Base-by-base conservation (phyloP, 2,329 filamentous ascomycete species). In the Xenoacremonium recifei region DNA sequence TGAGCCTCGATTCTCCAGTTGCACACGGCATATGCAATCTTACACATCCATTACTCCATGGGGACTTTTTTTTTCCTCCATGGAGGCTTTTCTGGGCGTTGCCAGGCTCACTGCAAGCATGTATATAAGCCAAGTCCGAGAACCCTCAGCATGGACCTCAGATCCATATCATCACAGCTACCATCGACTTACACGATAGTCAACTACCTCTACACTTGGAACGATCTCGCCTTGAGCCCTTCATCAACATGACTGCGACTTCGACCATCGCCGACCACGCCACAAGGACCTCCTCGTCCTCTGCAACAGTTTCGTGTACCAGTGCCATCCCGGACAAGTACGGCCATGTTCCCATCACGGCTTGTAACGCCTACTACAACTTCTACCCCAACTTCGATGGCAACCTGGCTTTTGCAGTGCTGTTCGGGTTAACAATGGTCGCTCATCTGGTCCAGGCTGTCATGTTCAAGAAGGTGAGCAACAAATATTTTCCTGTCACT, bases 391-490 rank as follows among this genome's bases (percentile, higher is more conserved):
- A 47, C 40, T 67, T 64, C 36, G 54, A 45, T 15, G 62, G 52
- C n/a, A 66, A 65, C 39, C 34, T 61, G 13, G 60, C 57, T 5
- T 64, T 64, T 46, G 57, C 59, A 3, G 51, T 58, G 9, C 39
- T 64, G 2, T 65, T 65, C 38, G 61, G 60, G 3, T 27, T 61
- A 9, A 56, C 50, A 4, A 58, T 57, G 1, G n/a, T 53, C 2
- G 45, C 43, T 5, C 62, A 66, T 32, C 29, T 65, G 1, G 30
- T 50, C 4, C 55, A 67, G 36, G 58, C 57, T 6, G 38, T 61
- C 11, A 31, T 53, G 2, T 63, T 59, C 38, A 65, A 57, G 30
- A 66, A 65, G 55, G 63, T 55, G n/a, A n/a, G n/a, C n/a, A n/a
- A n/a, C n/a, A n/a, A n/a, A n/a, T n/a, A n/a, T n/a, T n/a, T n/a